phyloP scores from a whole-genome alignment of 441 rosid genomes.

The Mallotus japonicus region DNA sequence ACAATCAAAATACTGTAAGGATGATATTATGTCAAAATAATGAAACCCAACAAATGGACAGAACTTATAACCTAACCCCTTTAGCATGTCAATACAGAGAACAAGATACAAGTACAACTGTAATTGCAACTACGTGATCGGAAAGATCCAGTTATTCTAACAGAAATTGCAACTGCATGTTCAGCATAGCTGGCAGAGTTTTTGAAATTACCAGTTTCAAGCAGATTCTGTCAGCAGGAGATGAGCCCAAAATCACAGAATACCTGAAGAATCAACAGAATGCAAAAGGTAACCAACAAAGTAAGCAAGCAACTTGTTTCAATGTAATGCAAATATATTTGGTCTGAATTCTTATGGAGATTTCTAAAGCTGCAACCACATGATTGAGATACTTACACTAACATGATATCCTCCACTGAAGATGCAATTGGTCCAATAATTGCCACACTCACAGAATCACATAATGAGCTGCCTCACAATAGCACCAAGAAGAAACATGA shows the following conservation, averaged over 20 bases:
- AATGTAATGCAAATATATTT: not conserved
- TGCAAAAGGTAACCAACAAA: constrained; percentile 9
- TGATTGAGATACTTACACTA: constrained; percentile 57
- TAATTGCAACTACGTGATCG: not conserved
- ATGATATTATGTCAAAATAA: not conserved
- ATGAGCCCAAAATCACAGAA: constrained; percentile 79
- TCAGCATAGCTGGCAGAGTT: not conserved
- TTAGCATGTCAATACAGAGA: not conserved
- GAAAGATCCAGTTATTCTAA: not conserved
- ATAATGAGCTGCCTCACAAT: constrained; percentile 43
- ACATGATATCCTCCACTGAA: constrained; percentile 67
- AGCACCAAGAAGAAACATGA: constrained; percentile 8
- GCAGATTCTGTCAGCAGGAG: constrained; percentile 43
- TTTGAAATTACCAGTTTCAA: constrained; percentile 54
- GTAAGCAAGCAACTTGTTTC: constrained; percentile 4
- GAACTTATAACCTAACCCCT: not conserved
- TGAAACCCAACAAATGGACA: not conserved
- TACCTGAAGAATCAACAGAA: constrained; percentile 46
- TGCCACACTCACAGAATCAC: constrained; percentile 68
- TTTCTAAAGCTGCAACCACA: not conserved
- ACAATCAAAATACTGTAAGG: constrained; percentile 17
- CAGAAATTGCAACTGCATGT: not conserved
- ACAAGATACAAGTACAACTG: not conserved
- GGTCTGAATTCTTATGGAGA: constrained; percentile 2
- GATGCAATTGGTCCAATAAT: constrained; percentile 84